Base-by-base conservation (phyloP, 495 filamentous ascomycete species). In the Usnea hakonensis region DNA sequence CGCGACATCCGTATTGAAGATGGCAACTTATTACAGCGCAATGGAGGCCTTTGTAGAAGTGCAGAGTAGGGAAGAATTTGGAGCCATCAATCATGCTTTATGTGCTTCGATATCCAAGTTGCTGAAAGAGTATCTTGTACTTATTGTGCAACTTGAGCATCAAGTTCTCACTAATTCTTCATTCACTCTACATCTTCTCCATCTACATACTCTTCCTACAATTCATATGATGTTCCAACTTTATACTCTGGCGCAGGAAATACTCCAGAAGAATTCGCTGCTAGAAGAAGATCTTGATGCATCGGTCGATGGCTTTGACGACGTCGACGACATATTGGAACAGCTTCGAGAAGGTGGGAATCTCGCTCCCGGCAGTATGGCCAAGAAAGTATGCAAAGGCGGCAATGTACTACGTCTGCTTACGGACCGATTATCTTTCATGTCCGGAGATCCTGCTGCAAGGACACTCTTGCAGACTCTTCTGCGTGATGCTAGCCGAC, bases 1-100 rank as follows among this genome's bases (percentile, higher is more conserved):
- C 52, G 88, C 90, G 21, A 80, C 79, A 54, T 89, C 90, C 0
- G 92, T 97, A 86, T 75, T 98, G 62, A 95, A 91, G 73, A 95
- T 97, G 87, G 94, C 95, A 16, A 93, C 90, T 6, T 88, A 97
- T 72, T 95, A 96, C 71, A 85, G 83, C 43, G 91, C 94, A 0
- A 77, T 98, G 59, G 90, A 97, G 67, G 86, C 90, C 11, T 97
- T 96, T 72, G 86, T 97, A 40, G 93, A 98, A 68, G 87, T 96
- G 0, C 90, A 96, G 70, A 93, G 90, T 67, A 81, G 91, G 32
- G 91, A 94, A 44, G 92, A 97, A 69, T 97, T 89, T 73, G 94
- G 94, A 3, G 86, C 89, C n/a, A 91, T 98, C 64, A 97, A 93
- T 71, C 94, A 98, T 75, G 92, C 94, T 3, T 77, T 98, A 30